A percentile compares a stretch with the other conserved stretches of the same genome.
phyloP scores from a whole-genome alignment of 2,329 filamentous ascomycete species.

The Hymenoscyphus fructigenus region DNA sequence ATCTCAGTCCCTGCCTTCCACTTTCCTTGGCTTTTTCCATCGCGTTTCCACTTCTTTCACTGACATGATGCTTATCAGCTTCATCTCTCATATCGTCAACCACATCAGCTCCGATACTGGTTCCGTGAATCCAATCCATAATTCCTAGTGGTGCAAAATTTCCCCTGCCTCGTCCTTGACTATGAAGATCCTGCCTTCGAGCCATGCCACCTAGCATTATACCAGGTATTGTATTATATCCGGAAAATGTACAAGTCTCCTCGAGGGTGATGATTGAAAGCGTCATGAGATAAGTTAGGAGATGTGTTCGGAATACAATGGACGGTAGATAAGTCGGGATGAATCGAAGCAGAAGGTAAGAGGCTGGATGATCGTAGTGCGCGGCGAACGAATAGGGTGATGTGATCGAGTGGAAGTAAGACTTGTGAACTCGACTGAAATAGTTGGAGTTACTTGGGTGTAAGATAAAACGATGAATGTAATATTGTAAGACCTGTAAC shows the following conservation, averaged over 20 bases:
- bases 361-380: constrained; percentile 67
- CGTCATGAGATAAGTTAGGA: constrained; percentile 70
- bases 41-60: constrained; percentile 41
- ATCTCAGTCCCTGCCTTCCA: constrained; percentile 38
- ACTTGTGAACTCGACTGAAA: constrained; percentile 44
- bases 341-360: constrained; percentile 62
- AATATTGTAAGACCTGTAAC: constrained; percentile 63
- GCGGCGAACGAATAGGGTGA: constrained; percentile 62
- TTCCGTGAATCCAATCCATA: constrained; percentile 61
- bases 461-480: constrained; percentile 69
- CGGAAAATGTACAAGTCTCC: constrained; percentile 65
- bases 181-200: constrained; percentile 54
- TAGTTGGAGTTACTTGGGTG: constrained; percentile 48
- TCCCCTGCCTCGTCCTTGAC: constrained; percentile 53
- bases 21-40: constrained; percentile 37
- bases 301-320: constrained; percentile 63
- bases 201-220: constrained; percentile 54
- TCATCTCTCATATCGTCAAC: constrained; percentile 54
- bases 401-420: constrained; percentile 51
- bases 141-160: constrained; percentile 64
- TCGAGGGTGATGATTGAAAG: constrained; percentile 62
- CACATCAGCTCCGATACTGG: constrained; percentile 52
- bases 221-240: constrained; percentile 59
- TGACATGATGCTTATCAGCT: constrained; percentile 53
- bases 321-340: constrained; percentile 66